A percentile compares a stretch with the other conserved stretches of the same genome.
Conservation (phyloP, 2,329 filamentous ascomycete genomes). For the Sarocladium kiliense region DNA sequence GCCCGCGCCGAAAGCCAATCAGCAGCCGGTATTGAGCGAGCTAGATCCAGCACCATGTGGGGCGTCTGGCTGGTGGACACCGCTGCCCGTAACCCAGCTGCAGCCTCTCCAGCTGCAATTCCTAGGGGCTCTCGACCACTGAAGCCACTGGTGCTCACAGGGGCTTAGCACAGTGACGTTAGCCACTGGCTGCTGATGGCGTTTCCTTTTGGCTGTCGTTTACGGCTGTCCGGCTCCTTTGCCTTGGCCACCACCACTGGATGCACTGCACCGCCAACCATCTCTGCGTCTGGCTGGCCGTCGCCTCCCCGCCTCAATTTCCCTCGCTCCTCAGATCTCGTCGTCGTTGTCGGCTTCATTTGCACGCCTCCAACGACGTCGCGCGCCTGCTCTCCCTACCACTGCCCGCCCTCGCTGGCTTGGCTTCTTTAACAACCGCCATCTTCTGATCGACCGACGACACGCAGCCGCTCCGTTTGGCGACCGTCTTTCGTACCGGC, state of each 20-base stretch:
- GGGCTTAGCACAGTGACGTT: too few relatives aligned
- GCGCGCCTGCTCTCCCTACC: neutral
- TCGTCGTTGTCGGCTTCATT: neutral
- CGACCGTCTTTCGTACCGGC: neutral
- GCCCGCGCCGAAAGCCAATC: conserved; percentile 6
- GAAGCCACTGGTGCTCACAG: too few relatives aligned
- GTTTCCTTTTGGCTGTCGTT: too few relatives aligned
- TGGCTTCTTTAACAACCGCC: neutral
- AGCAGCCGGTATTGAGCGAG: neutral
- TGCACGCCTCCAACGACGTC: neutral
- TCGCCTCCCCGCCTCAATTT: conserved; percentile 9
- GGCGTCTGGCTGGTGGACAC: neutral
- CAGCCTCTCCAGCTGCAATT: neutral
- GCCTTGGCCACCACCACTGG: neutral
- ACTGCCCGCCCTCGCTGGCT: conserved; percentile 4
- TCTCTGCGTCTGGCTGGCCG: neutral
- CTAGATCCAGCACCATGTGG: conserved; percentile 5
- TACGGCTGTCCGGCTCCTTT: conserved; percentile 1
- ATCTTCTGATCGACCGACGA: neutral
- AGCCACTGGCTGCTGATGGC: neutral
- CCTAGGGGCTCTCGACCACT: neutral
- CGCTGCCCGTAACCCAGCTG: neutral
- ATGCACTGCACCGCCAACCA: neutral
- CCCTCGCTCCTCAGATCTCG: conserved; percentile 1
- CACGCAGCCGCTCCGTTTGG: neutral